These are phyloP conservation scores for Lachnellula occidentalis DNA, from an alignment of 2,329 filamentous ascomycete genomes.

Conservation along the genomic window DNA sequence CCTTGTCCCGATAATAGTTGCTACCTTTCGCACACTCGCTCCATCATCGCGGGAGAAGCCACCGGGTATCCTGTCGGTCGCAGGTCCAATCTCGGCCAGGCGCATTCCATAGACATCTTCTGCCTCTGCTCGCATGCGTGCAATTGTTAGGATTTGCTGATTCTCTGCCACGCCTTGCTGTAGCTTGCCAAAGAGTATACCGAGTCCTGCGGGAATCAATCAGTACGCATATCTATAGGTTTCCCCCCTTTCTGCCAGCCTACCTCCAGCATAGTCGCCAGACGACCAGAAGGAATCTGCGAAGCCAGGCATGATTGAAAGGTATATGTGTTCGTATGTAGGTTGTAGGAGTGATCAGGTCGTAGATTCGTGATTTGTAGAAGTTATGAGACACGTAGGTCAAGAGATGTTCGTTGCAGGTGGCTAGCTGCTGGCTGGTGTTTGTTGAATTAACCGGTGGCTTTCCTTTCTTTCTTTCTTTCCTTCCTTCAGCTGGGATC, in stretches of 20 bases:
- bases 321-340: slow-evolving; percentile 6
- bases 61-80: slow-evolving; percentile 73
- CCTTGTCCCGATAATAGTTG: slow-evolving; percentile 40
- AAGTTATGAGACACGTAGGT: not conserved
- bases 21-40: slow-evolving; percentile 96
- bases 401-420: not conserved
- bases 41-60: slow-evolving; percentile 91
- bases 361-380: not conserved
- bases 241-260: slow-evolving; percentile 26
- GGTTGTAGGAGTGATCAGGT: not conserved
- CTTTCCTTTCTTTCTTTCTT: not conserved
- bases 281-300: slow-evolving; percentile 92
- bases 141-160: slow-evolving; percentile 85
- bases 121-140: slow-evolving; percentile 89
- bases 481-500: not conserved
- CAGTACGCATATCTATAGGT: slow-evolving; percentile 6
- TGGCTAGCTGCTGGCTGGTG: not conserved
- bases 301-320: slow-evolving; percentile 73
- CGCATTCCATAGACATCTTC: slow-evolving; percentile 83
- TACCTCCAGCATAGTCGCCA: slow-evolving; percentile 90
- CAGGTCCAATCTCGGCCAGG: slow-evolving; percentile 73
- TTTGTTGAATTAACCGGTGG: not conserved
- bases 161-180: slow-evolving; percentile 96
- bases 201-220: slow-evolving; percentile 54
- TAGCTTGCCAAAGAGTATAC: slow-evolving; percentile 91